A percentile compares a stretch with the other conserved stretches of the same genome.
phyloP scores from a whole-genome alignment of 78 protist species.

The Bigelowiella natans region DNA sequence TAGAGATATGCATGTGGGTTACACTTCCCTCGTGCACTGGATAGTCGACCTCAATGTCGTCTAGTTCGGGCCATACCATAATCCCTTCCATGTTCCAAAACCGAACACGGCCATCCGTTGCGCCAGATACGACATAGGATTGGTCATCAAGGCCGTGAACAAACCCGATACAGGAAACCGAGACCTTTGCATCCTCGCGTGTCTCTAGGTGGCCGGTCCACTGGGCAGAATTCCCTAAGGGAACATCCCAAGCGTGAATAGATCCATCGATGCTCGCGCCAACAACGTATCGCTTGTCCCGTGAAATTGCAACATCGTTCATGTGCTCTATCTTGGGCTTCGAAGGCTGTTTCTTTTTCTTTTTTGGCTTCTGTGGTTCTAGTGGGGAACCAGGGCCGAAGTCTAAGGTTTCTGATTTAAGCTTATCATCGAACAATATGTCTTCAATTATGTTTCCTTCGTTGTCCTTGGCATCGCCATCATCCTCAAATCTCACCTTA shows the following conservation, averaged over 20 bases:
- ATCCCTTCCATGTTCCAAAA: background rate
- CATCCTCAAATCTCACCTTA: background rate
- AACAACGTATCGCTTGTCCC: background rate
- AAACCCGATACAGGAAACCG: background rate
- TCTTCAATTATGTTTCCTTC: background rate
- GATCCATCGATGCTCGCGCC: background rate
- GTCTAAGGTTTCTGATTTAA: background rate
- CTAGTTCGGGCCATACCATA: background rate
- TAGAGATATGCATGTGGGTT: background rate
- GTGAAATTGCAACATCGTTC: background rate
- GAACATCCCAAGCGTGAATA: background rate
- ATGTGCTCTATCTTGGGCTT: background rate
- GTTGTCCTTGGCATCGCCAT: background rate
- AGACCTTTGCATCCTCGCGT: background rate
- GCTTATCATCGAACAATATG: background rate
- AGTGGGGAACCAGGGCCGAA: too few relatives aligned
- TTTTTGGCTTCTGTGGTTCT: too few relatives aligned
- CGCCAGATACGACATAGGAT: background rate
- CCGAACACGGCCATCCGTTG: background rate
- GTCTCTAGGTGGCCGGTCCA: background rate
- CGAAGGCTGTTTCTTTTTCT: background rate
- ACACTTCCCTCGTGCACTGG: background rate
- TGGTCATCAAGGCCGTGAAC: background rate
- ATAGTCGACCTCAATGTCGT: background rate
- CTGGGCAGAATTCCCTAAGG: background rate